These are phyloP conservation scores for Lentinula guzmanii DNA, from an alignment of 768 basidiomycete species.

Conservation along the genomic window DNA sequence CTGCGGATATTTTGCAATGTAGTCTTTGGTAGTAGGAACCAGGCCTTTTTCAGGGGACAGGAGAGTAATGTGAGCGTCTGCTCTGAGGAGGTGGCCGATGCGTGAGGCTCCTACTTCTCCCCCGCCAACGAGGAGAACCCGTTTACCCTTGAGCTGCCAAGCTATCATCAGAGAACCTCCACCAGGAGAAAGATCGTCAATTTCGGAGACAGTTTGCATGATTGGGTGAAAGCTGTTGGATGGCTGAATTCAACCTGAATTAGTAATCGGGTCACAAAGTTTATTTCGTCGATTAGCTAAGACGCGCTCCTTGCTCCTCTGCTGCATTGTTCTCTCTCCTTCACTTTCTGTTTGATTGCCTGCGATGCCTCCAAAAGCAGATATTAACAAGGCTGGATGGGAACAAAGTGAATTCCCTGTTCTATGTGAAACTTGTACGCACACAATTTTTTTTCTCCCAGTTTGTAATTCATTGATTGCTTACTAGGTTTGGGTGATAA, in stretches of 20 bases:
- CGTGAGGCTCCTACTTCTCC: slow-evolving; percentile 89
- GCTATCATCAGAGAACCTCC: slow-evolving; percentile 85
- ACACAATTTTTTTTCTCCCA: neutral
- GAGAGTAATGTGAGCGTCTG: slow-evolving; percentile 75
- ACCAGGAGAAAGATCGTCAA: slow-evolving; percentile 18
- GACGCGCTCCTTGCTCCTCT: slow-evolving; percentile 10
- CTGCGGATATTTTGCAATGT: slow-evolving; percentile 41
- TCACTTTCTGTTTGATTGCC: neutral
- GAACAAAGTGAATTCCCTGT: slow-evolving; percentile 92
- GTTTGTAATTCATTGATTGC: neutral
- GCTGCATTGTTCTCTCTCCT: neutral
- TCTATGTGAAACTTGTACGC: slow-evolving; percentile 87
- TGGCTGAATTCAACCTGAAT: neutral
- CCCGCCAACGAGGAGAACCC: slow-evolving; percentile 89
- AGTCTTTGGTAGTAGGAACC: slow-evolving; percentile 47
- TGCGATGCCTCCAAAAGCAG: slow-evolving; percentile 72
- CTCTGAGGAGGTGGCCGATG: slow-evolving; percentile 76
- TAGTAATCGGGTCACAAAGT: neutral
- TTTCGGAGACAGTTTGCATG: slow-evolving; percentile 7
- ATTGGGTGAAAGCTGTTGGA: neutral
- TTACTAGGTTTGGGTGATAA: slow-evolving; percentile 74
- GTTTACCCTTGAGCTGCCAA: slow-evolving; percentile 83
- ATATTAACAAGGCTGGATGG: slow-evolving; percentile 93
- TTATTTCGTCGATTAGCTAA: neutral
- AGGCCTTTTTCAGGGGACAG: slow-evolving; percentile 68